Evolutionary conservation across 208 protist genomes (phyloP).

Genomic region (Trypanosoma conorhini): DNA sequence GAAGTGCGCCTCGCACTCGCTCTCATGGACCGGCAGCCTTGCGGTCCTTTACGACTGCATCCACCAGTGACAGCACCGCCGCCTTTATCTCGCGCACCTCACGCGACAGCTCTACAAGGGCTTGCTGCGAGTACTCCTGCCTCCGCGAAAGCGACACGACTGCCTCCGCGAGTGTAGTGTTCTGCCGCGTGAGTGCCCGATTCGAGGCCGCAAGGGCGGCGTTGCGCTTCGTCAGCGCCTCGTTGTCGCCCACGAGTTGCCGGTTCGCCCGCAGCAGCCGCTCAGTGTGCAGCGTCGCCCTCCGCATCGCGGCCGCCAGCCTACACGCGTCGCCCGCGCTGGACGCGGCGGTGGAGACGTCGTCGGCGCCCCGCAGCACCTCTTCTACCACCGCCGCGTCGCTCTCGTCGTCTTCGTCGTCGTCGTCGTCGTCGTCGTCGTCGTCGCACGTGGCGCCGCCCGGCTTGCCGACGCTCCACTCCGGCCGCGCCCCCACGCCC

Average conservation of each 20-base stretch:
- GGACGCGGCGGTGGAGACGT: neutral
- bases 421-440: conserved; percentile 9
- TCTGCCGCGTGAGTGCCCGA: neutral
- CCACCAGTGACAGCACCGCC: conserved; percentile 13
- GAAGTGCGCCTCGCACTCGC: neutral
- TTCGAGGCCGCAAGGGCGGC: conserved; percentile 9
- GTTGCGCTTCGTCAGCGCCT: neutral
- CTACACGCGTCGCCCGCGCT: neutral
- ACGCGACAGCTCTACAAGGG: neutral
- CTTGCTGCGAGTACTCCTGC: conserved; percentile 6
- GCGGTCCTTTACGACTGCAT: neutral
- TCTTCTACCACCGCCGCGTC: neutral
- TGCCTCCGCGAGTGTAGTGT: neutral
- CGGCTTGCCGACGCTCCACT: conserved; percentile 25
- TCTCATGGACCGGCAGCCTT: neutral
- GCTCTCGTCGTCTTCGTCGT: conserved; percentile 4
- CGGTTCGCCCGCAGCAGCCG: conserved; percentile 13
- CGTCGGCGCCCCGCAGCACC: neutral
- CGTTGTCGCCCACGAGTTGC: conserved; percentile 8
- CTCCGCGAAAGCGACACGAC: conserved; percentile 1
- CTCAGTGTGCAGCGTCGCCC: neutral
- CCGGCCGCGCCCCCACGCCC: conserved; percentile 10
- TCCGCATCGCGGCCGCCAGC: neutral
- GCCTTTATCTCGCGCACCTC: conserved; percentile 13
- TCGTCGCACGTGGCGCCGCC: neutral